Evolutionary conservation across 2,329 filamentous ascomycete species (phyloP), one percentile per base, ranked within the genome.

Genomic region (Myriosclerotinia curreyana): DNA sequence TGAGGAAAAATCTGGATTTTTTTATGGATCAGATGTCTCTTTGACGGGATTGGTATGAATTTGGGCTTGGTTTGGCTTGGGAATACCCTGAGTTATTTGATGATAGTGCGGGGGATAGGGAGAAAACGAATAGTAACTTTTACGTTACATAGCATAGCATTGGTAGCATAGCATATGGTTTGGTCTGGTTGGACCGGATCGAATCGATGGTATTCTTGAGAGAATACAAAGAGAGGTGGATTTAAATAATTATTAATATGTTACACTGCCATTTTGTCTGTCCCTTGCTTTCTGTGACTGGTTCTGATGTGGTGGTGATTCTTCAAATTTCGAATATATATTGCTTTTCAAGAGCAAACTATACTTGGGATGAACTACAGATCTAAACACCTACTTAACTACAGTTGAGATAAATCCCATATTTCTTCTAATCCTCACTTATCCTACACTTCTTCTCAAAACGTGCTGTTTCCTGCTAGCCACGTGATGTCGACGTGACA

Each of bases 221-320:
- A 22, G 17, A 44, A 56, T 62, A 46, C 38, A 62, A n/a, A 38
- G 50, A 62, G n/a, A 62, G 51, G 31, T 34, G 60, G 60, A 48
- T 62, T 62, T 28, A 56, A 56, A 62, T 62, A 40, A 48, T 56
- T 62, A 48, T 56, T 62, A 62, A 56, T 62, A 62, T 28, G 51
- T 48, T 59, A 42, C 55, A 59, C 55, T 38, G 12, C 55, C 25
- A 48, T 15, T 48, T 12, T 36, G 8, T 12, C n/a, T 20, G 25
- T 56, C 22, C 38, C 14, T 46, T n/a, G 9, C n/a, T 36, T 20
- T 6, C 6, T 31, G 28, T 31, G 2, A 31, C 28, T 31, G 28
- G 1, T 5, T 31, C 28, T 31, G 28, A 31, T 31, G 28, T 31
- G 28, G 28, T 31, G 28, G 28, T 31, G 28, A 31, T 31, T 31